Base-by-base conservation (phyloP, 2,329 filamentous ascomycete species). In the Rutstroemia sydowiana region DNA sequence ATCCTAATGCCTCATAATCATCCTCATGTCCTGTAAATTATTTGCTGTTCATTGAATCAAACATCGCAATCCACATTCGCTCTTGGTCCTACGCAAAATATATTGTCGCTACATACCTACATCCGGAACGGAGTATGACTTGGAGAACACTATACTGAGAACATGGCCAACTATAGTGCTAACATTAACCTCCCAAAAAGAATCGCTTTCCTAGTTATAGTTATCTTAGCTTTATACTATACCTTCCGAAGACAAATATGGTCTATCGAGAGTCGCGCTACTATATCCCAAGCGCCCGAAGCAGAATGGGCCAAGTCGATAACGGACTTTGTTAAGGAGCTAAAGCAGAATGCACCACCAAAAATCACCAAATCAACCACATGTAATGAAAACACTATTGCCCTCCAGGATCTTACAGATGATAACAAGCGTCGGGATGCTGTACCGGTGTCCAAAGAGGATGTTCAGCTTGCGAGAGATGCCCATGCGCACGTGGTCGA, bases 401-500 rank as follows among this genome's bases (percentile, higher is more conserved):
- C 8, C 13, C n/a, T 52, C 8, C 28, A 52, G 3, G 44, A 48
- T 4, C 18, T 47, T 5, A 52, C 43, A n/a, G 28, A 31, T 8
- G 21, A 21, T 37, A 52, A 20, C 16, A 26, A 48, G 26, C 43
- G 50, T 26, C 36, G 50, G 28, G 28, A 52, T 48, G 36, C 36
- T 8, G 42, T 45, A 7, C 50, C 43, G 3, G 37, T 48, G 20
- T 52, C 50, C 8, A 36, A 48, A 13, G 21, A 48, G 10, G 16
- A 52, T 13, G 16, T 52, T 5, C 11, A 34, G 13, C 9, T 23
- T 31, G 37, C 37, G 6, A 21, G 39, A 23, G 36, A 26, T 14
- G 37, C 37, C 8, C 39, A 55, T 26, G 18, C 18, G 9, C 31
- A 16, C 11, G 50, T 18, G 18, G 44, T 43, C 5, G 36, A 48